Conservation (phyloP, 2,329 filamentous ascomycete species). For the Annulohypoxylon truncatum region DNA sequence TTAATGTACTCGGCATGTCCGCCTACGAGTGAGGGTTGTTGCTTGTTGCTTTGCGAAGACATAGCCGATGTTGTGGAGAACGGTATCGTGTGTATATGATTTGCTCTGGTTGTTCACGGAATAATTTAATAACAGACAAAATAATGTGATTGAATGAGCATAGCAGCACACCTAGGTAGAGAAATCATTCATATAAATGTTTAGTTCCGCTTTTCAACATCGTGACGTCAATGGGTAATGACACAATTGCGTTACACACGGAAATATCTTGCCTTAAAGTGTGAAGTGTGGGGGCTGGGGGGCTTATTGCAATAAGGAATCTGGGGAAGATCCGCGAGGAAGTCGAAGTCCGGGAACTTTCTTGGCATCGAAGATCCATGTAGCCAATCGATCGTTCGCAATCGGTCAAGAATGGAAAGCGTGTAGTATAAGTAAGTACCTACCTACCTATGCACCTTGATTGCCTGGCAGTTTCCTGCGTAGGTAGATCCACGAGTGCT, state of each 20-base stretch:
- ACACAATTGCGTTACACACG: conserved; percentile 35
- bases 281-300: conserved; percentile 11
- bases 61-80: conserved; percentile 50
- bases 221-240: conserved; percentile 40
- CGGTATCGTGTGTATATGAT: conserved; percentile 33
- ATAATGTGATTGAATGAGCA: not conserved
- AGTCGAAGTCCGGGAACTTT: conserved; percentile 20
- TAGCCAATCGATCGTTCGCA: conserved; percentile 27
- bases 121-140: not conserved
- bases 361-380: conserved; percentile 38
- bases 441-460: not conserved
- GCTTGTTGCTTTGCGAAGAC: conserved; percentile 50
- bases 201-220: conserved; percentile 4
- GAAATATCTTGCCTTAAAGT: conserved; percentile 29
- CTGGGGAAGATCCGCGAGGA: conserved; percentile 24
- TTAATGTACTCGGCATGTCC: conserved; percentile 76
- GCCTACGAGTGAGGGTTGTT: conserved; percentile 69
- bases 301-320: conserved; percentile 4
- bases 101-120: not conserved
- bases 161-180: too few relatives aligned
- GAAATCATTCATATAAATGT: conserved; percentile 12
- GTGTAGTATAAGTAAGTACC: not conserved
- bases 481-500: not conserved
- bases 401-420: conserved; percentile 29
- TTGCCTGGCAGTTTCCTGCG: too few relatives aligned